phyloP scores from a whole-genome alignment of 345 rosid genomes.

The Cochlearia excelsa region DNA sequence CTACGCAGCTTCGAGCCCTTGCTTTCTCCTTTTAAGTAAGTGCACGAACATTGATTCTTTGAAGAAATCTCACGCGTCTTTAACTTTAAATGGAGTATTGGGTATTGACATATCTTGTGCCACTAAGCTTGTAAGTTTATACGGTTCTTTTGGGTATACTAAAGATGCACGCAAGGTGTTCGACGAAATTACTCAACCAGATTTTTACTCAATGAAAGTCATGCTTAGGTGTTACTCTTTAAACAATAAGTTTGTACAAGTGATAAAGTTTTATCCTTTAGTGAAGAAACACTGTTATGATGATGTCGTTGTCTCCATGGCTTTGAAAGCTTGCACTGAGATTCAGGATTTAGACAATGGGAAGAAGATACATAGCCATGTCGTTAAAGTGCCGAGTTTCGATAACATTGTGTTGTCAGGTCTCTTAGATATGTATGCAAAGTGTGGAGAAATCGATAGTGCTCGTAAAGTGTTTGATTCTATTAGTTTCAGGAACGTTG shows the following conservation, averaged over 20 bases:
- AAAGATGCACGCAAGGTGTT: conserved; percentile 63
- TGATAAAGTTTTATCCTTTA: conserved; percentile 40
- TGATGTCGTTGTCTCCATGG: conserved; percentile 52
- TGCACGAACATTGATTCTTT: conserved; percentile 50
- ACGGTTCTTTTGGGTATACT: conserved; percentile 52
- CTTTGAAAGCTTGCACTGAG: conserved; percentile 72
- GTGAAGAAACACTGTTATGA: conserved; percentile 45
- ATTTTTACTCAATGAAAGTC: conserved; percentile 62
- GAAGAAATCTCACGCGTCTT: conserved; percentile 42
- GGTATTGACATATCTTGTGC: conserved; percentile 40
- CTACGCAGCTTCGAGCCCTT: conserved; percentile 33
- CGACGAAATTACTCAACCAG: conserved; percentile 64
- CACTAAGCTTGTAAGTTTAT: conserved; percentile 60
- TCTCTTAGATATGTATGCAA: conserved; percentile 80
- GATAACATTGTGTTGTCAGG: conserved; percentile 64
- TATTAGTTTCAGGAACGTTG: conserved; percentile 46
- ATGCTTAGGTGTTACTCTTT: conserved; percentile 69
- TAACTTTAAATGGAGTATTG: conserved; percentile 47
- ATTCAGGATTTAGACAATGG: conserved; percentile 50
- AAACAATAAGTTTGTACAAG: conserved; percentile 41
- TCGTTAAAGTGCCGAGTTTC: conserved; percentile 49
- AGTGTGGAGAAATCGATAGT: conserved; percentile 49
- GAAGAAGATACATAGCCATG: conserved; percentile 56
- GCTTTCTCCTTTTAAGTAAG: conserved; percentile 43
- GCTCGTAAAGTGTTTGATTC: conserved; percentile 50